Evolutionary conservation across 345 rosid species (phyloP).

Genomic region (Gossypium rotundifolium): DNA sequence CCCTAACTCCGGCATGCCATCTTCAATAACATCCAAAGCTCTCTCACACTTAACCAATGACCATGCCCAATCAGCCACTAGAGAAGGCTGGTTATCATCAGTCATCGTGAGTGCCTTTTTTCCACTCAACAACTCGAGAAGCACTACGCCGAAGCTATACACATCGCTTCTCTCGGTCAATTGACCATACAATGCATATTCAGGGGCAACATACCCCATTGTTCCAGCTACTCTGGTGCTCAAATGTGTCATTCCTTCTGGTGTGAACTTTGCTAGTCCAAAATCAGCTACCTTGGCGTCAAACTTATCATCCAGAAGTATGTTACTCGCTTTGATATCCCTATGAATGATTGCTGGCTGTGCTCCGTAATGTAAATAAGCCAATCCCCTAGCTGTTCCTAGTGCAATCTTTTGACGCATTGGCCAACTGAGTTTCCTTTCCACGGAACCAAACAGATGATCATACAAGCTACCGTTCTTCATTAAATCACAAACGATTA

Average conservation of each 20-base stretch:
- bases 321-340: constrained; percentile 84
- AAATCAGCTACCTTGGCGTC: constrained; percentile 86
- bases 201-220: constrained; percentile 95
- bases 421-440: constrained; percentile 66
- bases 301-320: constrained; percentile 75
- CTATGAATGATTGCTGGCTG: constrained; percentile 76
- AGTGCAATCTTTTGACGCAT: constrained; percentile 69
- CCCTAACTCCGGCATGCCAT: constrained; percentile 60
- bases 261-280: constrained; percentile 79
- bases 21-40: constrained; percentile 67
- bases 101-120: constrained; percentile 52
- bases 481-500: constrained; percentile 79
- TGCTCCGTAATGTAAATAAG: constrained; percentile 81
- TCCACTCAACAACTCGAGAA: constrained; percentile 83
- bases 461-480: constrained; percentile 75
- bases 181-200: constrained; percentile 86
- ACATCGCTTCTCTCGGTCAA: constrained; percentile 88
- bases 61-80: constrained; percentile 91
- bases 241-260: constrained; percentile 75
- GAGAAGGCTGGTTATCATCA: constrained; percentile 53
- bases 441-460: constrained; percentile 56
- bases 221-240: constrained; percentile 93
- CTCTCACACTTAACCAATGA: constrained; percentile 59
- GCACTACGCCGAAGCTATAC: constrained; percentile 82
- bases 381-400: constrained; percentile 82